These are phyloP conservation scores for Cucurbita maxima DNA, from an alignment of 306 rosid species.

Conservation along the genomic window DNA sequence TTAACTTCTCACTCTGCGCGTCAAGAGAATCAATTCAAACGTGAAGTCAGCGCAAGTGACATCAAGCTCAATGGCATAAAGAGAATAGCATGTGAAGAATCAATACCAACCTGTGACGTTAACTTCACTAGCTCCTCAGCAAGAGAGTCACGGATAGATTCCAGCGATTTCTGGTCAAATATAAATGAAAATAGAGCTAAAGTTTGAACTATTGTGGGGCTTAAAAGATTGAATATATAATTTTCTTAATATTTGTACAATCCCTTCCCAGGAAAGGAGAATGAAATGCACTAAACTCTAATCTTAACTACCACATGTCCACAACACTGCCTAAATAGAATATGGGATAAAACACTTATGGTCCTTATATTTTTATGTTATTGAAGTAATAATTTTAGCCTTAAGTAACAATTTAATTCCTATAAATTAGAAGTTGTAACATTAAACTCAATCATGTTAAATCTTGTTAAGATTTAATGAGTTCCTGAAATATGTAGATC, in stretches of 20 bases:
- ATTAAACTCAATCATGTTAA: neutral
- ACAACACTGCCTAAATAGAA: neutral
- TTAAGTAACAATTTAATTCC: neutral
- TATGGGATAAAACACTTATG: neutral
- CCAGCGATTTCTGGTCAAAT: slow-evolving; percentile 62
- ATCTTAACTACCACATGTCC: neutral
- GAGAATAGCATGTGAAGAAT: neutral
- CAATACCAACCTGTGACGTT: slow-evolving; percentile 67
- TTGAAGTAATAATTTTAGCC: no score
- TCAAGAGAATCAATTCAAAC: slow-evolving; percentile 5
- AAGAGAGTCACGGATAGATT: slow-evolving; percentile 93
- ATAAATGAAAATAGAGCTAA: neutral
- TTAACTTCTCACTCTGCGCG: slow-evolving; percentile 82
- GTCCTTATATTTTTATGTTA: no score
- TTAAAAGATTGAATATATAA: no score
- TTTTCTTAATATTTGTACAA: no score
- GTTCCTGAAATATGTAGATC: neutral
- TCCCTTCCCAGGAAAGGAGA: neutral
- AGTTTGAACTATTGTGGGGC: neutral
- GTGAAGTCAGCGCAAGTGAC: neutral
- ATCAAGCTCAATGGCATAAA: neutral
- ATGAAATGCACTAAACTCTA: neutral
- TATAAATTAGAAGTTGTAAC: neutral
- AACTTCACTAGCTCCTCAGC: slow-evolving; percentile 91
- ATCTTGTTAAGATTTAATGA: neutral